Conservation (phyloP, 257 asterid species). For the Petrea volubilis region DNA sequence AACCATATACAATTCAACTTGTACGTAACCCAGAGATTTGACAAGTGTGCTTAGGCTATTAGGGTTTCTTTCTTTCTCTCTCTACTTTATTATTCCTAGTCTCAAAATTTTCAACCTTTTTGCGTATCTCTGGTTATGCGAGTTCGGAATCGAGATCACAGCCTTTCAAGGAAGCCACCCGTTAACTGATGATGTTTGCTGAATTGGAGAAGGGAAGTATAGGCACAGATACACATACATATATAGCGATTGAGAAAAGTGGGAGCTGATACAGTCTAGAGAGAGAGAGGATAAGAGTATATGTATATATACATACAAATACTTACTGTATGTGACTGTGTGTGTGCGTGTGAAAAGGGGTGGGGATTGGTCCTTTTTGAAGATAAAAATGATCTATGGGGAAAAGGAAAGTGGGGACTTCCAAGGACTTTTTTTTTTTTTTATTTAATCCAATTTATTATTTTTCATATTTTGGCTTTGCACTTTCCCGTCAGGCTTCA, state of each 20-base stretch:
- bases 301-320: not conserved
- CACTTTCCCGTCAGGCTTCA: not conserved
- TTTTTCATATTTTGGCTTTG: not conserved
- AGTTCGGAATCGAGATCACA: slow-evolving; percentile 43
- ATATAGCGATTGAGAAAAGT: not conserved
- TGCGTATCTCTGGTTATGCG: slow-evolving; percentile 11
- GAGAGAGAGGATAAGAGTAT: not conserved
- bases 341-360: not conserved
- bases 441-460: too few species aligned
- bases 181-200: not conserved
- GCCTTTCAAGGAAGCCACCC: slow-evolving; percentile 25
- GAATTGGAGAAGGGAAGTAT: not conserved
- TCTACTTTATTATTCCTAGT: not conserved
- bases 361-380: not conserved
- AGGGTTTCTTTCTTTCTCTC: slow-evolving; percentile 21
- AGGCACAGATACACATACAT: slow-evolving; percentile 4
- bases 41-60: slow-evolving; percentile 25
- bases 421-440: not conserved
- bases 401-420: not conserved
- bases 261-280: slow-evolving; percentile 5
- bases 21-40: slow-evolving; percentile 2
- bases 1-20: not conserved
- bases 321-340: not conserved
- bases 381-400: not conserved
- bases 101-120: not conserved